phyloP scores from a whole-genome alignment of 257 asterid genomes.

The Salvia splendens region DNA sequence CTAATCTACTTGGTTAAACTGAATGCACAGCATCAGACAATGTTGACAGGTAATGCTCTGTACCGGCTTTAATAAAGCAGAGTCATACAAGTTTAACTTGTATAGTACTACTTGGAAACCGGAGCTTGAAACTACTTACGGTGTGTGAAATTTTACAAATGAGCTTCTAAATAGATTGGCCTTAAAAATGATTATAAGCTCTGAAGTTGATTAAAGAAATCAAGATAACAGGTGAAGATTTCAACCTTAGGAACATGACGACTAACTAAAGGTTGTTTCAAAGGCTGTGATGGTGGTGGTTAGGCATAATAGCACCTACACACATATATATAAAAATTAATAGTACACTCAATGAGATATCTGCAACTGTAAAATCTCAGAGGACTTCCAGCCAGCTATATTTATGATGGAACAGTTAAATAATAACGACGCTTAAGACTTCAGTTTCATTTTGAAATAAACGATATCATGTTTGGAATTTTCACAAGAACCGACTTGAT shows the following conservation, averaged over 20 bases:
- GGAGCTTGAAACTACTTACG: background rate
- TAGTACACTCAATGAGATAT: slow-evolving; percentile 2
- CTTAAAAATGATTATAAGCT: background rate
- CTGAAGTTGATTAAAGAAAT: slow-evolving; percentile 2
- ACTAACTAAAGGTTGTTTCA: background rate
- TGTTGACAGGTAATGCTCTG: slow-evolving; percentile 1
- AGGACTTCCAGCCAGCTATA: background rate
- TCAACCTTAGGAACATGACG: background rate
- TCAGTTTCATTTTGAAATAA: background rate
- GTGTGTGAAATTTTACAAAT: background rate
- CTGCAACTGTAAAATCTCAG: background rate
- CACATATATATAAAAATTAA: background rate
- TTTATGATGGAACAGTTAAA: background rate
- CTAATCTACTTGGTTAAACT: background rate
- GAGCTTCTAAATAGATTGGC: background rate
- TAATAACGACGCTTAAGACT: background rate
- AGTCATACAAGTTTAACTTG: background rate
- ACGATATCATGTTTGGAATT: background rate
- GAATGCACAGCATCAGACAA: background rate
- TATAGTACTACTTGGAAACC: background rate
- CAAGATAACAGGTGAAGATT: background rate
- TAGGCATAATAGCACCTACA: background rate
- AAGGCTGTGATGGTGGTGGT: background rate
- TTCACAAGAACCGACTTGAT: background rate
- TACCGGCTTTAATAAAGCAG: background rate